phyloP scores from a whole-genome alignment of 441 rosid species.

The Gossypium gossypioides region DNA sequence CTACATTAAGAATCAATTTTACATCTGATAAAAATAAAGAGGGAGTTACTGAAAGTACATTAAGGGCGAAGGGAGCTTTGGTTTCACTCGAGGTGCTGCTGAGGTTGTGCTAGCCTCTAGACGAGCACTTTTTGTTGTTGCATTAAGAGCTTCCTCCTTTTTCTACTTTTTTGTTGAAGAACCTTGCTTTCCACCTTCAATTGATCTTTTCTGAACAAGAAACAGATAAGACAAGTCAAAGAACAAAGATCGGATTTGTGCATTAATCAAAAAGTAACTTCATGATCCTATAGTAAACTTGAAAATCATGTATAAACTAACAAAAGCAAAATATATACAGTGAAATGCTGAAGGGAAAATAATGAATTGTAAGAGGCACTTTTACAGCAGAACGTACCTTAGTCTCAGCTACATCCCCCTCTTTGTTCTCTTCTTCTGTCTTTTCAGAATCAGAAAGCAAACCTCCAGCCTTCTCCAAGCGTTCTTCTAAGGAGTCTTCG shows the following conservation, averaged over 20 bases:
- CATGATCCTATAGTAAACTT: not conserved
- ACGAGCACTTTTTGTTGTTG: constrained; percentile 60
- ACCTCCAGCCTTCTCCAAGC: constrained; percentile 70
- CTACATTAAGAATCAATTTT: not conserved
- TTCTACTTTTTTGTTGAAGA: constrained; percentile 67
- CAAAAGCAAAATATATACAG: not conserved
- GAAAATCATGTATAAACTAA: constrained; percentile 7
- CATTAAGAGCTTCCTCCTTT: constrained; percentile 70
- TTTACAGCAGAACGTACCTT: constrained; percentile 42
- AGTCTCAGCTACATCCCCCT: constrained; percentile 67
- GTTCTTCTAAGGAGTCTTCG: constrained; percentile 86
- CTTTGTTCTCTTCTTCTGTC: constrained; percentile 74
- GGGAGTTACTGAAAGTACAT: constrained; percentile 47
- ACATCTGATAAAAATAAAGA: constrained; percentile 14
- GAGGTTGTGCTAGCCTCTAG: constrained; percentile 52
- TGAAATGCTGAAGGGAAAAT: not conserved
- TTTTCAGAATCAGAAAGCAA: constrained; percentile 76
- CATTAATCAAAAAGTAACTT: not conserved
- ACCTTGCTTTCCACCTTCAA: constrained; percentile 84
- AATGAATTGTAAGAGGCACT: constrained; percentile 5
- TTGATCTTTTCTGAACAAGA: constrained; percentile 54
- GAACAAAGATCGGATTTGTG: not conserved
- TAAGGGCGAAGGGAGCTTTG: constrained; percentile 88
- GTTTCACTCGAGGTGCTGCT: constrained; percentile 66
- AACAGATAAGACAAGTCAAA: constrained; percentile 3